Evolutionary conservation across 148 eudicot species (phyloP).

Genomic region (Rhododendron vialii): DNA sequence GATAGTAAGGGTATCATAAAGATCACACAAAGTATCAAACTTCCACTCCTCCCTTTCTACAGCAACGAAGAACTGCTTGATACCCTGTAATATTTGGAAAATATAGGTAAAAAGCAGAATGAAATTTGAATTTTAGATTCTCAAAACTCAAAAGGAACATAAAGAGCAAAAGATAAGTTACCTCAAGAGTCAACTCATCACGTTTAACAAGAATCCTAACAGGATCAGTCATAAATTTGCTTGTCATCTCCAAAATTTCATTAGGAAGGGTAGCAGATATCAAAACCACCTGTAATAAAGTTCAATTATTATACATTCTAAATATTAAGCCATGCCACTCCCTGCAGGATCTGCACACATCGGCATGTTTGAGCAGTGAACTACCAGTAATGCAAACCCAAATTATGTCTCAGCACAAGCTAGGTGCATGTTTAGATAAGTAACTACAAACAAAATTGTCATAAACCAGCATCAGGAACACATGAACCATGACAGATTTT

Average conservation of each 20-base stretch:
- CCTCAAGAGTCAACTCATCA: conserved; percentile 99
- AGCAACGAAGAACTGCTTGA: conserved; percentile 95
- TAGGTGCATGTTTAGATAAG: neutral
- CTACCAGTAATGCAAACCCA: neutral
- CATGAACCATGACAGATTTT: neutral
- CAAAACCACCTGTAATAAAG: conserved; percentile 61
- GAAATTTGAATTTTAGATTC: neutral
- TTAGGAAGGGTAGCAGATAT: conserved; percentile 97
- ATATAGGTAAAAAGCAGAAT: neutral
- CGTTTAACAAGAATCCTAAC: conserved; percentile 93
- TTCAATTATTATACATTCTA: neutral
- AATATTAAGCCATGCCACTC: neutral
- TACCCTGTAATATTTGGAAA: conserved; percentile 52
- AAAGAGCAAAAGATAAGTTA: conserved; percentile 14
- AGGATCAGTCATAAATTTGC: conserved; percentile 97
- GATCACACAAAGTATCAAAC: conserved; percentile 89
- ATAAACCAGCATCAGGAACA: neutral
- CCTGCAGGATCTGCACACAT: neutral
- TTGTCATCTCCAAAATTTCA: conserved; percentile 95
- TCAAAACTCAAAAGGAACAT: neutral
- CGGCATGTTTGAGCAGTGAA: neutral
- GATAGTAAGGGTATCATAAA: conserved; percentile 90
- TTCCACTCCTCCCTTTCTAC: conserved; percentile 98
- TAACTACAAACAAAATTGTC: neutral
- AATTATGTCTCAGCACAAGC: neutral